Base-by-base conservation (phyloP, 2,329 filamentous ascomycete genomes). In the Diaporthe batatas region DNA sequence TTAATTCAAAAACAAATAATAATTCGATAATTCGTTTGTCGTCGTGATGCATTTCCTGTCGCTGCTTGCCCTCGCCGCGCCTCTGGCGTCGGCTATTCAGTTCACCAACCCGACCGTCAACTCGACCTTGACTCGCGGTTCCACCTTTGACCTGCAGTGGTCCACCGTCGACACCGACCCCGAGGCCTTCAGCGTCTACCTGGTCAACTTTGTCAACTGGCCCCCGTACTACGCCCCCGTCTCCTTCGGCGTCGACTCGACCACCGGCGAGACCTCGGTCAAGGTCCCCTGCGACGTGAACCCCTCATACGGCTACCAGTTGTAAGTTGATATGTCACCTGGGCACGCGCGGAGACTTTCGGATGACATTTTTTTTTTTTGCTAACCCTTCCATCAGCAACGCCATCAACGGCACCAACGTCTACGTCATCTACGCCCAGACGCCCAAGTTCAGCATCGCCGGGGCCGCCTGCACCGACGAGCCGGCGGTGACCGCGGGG, bases 181-280 rank as follows among this genome's bases (percentile, higher is more conserved):
- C 23, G 74, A 77, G 44, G 73, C 69, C 51, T 81, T 85, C 79
- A 83, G 81, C 77, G 76, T 85, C 75, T 84, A 81, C 75, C 81
- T 85, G 69, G 82, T 83, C 79, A 84, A 85, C 81, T 85, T 85
- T 76, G 81, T 83, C 75, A 81, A 83, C 77, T 85, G 81, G 80
- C 83, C 83, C 51, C 83, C 83, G 8, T 81, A 77, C 73, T 84
- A 84, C 75, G 78, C 80, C 47, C 77, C 80, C 8, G 73, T 84
- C 71, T 82, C 81, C n/a, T 72, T 77, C 39, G 76, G 82, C 74
- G 77, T 84, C 42, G 78, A 80, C 42, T 81, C 81, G 16, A 72
- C 77, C 23, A 77, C 79, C 55, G 80, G 79, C 57, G 75, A 77
- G 72, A 69, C 75, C 75, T 75, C 78, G n/a, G 82, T 84, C 62